Evolutionary conservation across 306 rosid species (phyloP).

Genomic region (Glycyrrhiza uralensis): DNA sequence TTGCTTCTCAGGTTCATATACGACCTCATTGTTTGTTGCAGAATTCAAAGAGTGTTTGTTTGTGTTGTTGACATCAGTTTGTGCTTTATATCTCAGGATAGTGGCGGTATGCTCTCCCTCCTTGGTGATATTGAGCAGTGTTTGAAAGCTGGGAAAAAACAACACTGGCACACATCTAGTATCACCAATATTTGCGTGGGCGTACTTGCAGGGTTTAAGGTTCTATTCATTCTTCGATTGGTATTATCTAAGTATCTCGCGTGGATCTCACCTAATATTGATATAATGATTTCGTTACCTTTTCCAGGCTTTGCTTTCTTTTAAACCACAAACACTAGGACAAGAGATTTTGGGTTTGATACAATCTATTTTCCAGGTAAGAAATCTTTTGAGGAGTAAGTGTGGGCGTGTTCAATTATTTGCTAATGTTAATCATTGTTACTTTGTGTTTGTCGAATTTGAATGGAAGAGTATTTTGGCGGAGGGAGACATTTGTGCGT

Average conservation of each 20-base stretch:
- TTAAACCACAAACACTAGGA: slow-evolving; percentile 67
- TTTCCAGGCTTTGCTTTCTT: slow-evolving; percentile 65
- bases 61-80: slow-evolving; percentile 31
- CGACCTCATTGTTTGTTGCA: slow-evolving; percentile 15
- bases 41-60: slow-evolving; percentile 14
- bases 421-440: neutral
- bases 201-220: slow-evolving; percentile 93
- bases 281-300: slow-evolving; percentile 27
- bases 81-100: slow-evolving; percentile 57
- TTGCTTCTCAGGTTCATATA: slow-evolving; percentile 79
- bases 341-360: slow-evolving; percentile 72
- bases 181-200: slow-evolving; percentile 92
- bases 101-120: slow-evolving; percentile 81
- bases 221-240: slow-evolving; percentile 34
- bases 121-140: slow-evolving; percentile 85
- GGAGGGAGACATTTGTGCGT: slow-evolving; percentile 87
- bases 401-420: no score
- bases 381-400: no score
- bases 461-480: slow-evolving; percentile 74
- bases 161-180: slow-evolving; percentile 79
- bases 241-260: neutral
- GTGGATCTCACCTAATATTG: slow-evolving; percentile 24
- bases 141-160: slow-evolving; percentile 91
- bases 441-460: slow-evolving; percentile 22
- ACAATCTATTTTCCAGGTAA: slow-evolving; percentile 85